Percentiles rank a stretch among this genome's conserved stretches.
Evolutionary conservation across 1,284 basidiomycete genomes (phyloP).

Genomic region (Peniophora sp.): DNA sequence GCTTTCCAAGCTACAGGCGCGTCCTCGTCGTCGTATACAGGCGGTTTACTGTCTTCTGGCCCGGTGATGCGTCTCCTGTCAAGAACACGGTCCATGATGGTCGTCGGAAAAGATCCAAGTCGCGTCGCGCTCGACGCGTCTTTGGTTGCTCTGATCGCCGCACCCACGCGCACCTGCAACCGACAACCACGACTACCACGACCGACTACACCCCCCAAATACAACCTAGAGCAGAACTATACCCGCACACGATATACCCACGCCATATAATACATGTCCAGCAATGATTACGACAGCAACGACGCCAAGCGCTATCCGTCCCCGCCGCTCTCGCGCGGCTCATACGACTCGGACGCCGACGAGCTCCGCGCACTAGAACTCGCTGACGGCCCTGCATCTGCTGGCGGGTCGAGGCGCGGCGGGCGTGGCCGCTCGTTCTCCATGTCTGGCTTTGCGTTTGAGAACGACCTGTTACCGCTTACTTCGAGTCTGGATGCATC

Average conservation of each 20-base stretch:
- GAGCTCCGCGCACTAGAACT: slow-evolving; percentile 74
- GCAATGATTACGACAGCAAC: slow-evolving; percentile 1
- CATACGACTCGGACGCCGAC: slow-evolving; percentile 57
- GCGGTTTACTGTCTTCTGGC: slow-evolving; percentile 73
- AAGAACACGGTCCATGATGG: slow-evolving; percentile 33
- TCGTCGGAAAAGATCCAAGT: background rate
- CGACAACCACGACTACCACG: background rate
- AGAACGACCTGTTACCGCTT: slow-evolving; percentile 69
- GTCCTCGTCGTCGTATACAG: slow-evolving; percentile 45
- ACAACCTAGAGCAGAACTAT: background rate
- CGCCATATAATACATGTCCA: slow-evolving; percentile 1
- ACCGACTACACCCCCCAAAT: background rate
- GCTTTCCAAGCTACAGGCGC: slow-evolving; percentile 22
- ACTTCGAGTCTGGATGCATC: slow-evolving; percentile 67
- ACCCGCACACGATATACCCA: slow-evolving; percentile 6
- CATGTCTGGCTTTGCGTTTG: slow-evolving; percentile 73
- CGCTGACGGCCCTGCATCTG: slow-evolving; percentile 47
- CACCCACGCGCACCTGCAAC: background rate
- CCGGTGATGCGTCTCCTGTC: slow-evolving; percentile 86
- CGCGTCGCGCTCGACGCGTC: background rate
- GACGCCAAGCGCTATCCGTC: slow-evolving; percentile 4
- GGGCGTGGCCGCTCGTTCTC: slow-evolving; percentile 49
- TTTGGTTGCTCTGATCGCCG: background rate
- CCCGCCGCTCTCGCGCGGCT: slow-evolving; percentile 28
- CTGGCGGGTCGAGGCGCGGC: slow-evolving; percentile 24